Base-by-base conservation (phyloP, 2,329 filamentous ascomycete genomes). In the Thielaviopsis punctulata region DNA sequence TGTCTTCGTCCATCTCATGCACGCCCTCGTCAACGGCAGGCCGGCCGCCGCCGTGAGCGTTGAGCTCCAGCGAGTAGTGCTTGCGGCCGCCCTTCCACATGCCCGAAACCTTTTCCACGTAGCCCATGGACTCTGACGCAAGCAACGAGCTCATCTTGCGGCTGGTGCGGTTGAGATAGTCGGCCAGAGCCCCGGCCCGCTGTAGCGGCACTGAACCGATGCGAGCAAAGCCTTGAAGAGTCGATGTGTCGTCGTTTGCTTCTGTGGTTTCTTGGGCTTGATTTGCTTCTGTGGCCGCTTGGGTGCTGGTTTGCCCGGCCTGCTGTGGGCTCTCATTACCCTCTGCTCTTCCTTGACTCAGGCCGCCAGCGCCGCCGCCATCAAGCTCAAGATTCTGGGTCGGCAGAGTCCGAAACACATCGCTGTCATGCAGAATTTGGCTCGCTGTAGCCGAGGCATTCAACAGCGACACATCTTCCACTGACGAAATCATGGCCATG, bases 1-100 rank as follows among this genome's bases (percentile, higher is more conserved):
- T 79, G n/a, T 73, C 71, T 44, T 73, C 73, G 23, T 73, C 72
- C 4, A 70, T 66, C 24, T 55, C 53, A 18, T 41, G 44, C 19
- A 46, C 24, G 1, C 45, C 45, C n/a, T 57, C 50, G 13, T 51
- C 50, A 24, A 73, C 69, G 21, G 66, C 62, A n/a, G 77, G 72
- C 15, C 79, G 75, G 45, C 79, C 75, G 1, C 70, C 69, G 25
- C 67, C 69, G 43, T 75, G 66, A 21, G 68, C 73, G 45, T 68
- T 64, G 2, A 72, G 72, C 44, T 77, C 84, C 33, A 45, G 22
- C 48, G 83, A 80, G 60, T 96, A 98, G 65, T 96, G 90, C 60
- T 83, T 88, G 59, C 83, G 82, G 12, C 86, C 86, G 30, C 92
- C 92, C 58, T 88, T 86, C 80, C 92, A 92, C 85, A 96, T 96